Percentiles rank a stretch among this genome's conserved stretches.
Evolutionary conservation across 2,329 filamentous ascomycete species (phyloP).

Genomic region (Colletotrichum tabaci): DNA sequence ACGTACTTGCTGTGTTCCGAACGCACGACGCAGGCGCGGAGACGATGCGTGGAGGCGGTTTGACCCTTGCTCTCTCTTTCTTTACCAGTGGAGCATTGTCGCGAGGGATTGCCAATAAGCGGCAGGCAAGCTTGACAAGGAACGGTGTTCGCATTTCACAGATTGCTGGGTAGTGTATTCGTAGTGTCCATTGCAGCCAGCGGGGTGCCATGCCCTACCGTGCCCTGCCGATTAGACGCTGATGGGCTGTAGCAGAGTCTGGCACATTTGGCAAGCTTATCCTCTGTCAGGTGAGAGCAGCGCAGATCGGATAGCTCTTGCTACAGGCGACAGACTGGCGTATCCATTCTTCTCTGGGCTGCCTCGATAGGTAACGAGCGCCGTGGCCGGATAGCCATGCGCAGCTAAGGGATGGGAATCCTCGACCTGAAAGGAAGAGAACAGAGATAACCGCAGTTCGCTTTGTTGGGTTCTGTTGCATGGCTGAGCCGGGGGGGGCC

Average conservation of each 20-base stretch:
- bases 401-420: slow-evolving; percentile 1
- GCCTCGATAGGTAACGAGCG: slow-evolving; percentile 21
- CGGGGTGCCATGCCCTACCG: slow-evolving; percentile 18
- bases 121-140: slow-evolving; percentile 9
- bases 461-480: slow-evolving; percentile 9
- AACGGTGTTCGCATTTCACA: background rate
- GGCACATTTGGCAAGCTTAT: slow-evolving; percentile 26
- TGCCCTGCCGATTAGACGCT: slow-evolving; percentile 25
- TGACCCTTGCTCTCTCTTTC: slow-evolving; percentile 32
- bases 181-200: slow-evolving; percentile 3
- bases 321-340: slow-evolving; percentile 25
- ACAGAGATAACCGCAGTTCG: slow-evolving; percentile 21
- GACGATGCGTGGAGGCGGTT: slow-evolving; percentile 36
- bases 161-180: background rate
- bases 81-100: slow-evolving; percentile 23
- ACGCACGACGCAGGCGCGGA: slow-evolving; percentile 10
- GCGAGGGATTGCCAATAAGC: slow-evolving; percentile 17
- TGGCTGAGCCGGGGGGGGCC: slow-evolving; percentile 8
- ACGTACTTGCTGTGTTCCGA: background rate
- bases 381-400: slow-evolving; percentile 23
- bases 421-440: background rate
- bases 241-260: slow-evolving; percentile 17
- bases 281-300: slow-evolving; percentile 5
- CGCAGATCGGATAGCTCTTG: slow-evolving; percentile 8
- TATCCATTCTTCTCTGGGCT: slow-evolving; percentile 9